Percentiles rank a stretch among this genome's conserved stretches.
These are phyloP conservation scores for Cutaneotrichosporon daszewskae DNA, from an alignment of 1,284 basidiomycete species.

Conservation along the genomic window DNA sequence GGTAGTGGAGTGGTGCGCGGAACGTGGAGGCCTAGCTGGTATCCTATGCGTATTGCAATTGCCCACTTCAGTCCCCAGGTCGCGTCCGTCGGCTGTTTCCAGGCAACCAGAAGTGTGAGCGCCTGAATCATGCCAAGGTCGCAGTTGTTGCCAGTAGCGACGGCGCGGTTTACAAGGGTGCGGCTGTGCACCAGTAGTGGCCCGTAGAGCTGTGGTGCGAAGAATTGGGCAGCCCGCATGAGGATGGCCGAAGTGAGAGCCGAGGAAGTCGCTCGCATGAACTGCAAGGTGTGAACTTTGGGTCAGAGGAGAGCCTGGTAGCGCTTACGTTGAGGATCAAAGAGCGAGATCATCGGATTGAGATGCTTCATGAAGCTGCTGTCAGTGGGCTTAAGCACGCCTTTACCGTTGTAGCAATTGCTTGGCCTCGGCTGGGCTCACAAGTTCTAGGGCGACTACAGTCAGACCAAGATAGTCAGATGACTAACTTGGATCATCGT, in stretches of 20 bases:
- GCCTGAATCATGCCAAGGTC: slow-evolving; percentile 11
- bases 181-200: slow-evolving; percentile 7
- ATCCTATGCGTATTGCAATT: slow-evolving; percentile 11
- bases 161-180: slow-evolving; percentile 7
- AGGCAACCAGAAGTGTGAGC: slow-evolving; percentile 11
- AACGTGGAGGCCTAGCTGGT: slow-evolving; percentile 11
- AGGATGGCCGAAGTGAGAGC: slow-evolving; percentile 13
- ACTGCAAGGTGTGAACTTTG: slow-evolving; percentile 12
- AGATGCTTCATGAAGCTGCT: slow-evolving; percentile 9
- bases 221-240: slow-evolving; percentile 11
- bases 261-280: slow-evolving; percentile 8
- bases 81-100: slow-evolving; percentile 15
- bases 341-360: slow-evolving; percentile 11
- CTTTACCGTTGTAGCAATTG: too few relatives aligned
- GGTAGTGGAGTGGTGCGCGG: slow-evolving; percentile 2
- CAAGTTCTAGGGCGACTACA: slow-evolving; percentile 9
- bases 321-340: slow-evolving; percentile 21
- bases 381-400: too few relatives aligned
- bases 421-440: slow-evolving; percentile 12
- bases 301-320: not conserved
- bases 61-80: slow-evolving; percentile 13
- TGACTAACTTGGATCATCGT: slow-evolving; percentile 9
- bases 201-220: slow-evolving; percentile 4
- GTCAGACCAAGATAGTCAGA: not conserved
- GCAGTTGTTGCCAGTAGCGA: not conserved